phyloP scores from a whole-genome alignment of 306 rosid genomes.

The Leucaena leucocephala region DNA sequence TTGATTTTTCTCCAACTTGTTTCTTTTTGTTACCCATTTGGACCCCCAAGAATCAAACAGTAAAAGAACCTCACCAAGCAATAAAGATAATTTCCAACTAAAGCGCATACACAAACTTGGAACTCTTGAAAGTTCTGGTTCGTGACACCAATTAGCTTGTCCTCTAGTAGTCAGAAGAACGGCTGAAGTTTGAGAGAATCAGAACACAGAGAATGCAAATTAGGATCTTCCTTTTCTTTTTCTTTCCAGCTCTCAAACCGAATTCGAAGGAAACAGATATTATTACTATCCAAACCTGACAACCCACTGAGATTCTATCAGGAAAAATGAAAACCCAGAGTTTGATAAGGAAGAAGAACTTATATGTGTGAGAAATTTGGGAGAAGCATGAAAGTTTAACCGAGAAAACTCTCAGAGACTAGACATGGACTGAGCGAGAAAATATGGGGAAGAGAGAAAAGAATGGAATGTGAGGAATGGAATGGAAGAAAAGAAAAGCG shows the following conservation, averaged over 20 bases:
- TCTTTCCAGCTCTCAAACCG: too few species aligned
- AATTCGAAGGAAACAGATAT: constrained; percentile 30
- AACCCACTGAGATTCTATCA: background rate
- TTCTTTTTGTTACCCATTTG: constrained; percentile 77
- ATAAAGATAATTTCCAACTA: constrained; percentile 20
- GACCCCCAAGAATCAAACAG: constrained; percentile 42
- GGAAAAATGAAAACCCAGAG: constrained; percentile 5
- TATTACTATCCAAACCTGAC: background rate
- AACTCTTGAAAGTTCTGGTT: constrained; percentile 31
- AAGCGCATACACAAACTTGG: constrained; percentile 34
- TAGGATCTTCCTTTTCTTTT: constrained; percentile 40
- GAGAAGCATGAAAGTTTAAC: constrained; percentile 38
- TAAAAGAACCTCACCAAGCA: constrained; percentile 32
- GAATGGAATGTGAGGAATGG: constrained; percentile 38
- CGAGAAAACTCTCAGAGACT: constrained; percentile 32
- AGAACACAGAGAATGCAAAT: constrained; percentile 29
- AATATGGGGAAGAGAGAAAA: background rate
- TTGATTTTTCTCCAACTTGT: constrained; percentile 48
- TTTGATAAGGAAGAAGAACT: constrained; percentile 41
- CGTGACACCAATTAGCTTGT: constrained; percentile 32
- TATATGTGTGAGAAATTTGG: constrained; percentile 46
- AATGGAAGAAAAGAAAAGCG: constrained; percentile 26
- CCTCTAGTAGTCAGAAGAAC: constrained; percentile 14
- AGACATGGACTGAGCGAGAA: constrained; percentile 31
- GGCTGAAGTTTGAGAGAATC: constrained; percentile 7